Evolutionary conservation across 75 land plant species (phyloP).

Genomic region (Pinus tabuliformis): DNA sequence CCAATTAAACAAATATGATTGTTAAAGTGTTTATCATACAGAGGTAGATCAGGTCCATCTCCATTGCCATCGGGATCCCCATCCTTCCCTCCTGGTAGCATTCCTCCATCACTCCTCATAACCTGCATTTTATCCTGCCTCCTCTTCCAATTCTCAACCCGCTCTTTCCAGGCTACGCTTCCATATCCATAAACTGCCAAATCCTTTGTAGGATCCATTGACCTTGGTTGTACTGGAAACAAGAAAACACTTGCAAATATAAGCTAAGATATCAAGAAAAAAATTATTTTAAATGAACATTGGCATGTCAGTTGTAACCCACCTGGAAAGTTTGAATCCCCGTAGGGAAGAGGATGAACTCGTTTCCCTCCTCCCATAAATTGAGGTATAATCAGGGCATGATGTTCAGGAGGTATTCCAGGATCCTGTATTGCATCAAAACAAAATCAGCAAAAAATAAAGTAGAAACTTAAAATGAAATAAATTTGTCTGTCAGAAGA

Average conservation of each 20-base stretch:
- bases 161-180: constrained; percentile 96
- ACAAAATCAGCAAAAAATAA: background rate
- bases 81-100: constrained; percentile 25
- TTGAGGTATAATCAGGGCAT: constrained; percentile 81
- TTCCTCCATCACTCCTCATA: constrained; percentile 49
- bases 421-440: constrained; percentile 33
- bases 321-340: constrained; percentile 56
- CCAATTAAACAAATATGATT: background rate
- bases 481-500: background rate
- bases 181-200: constrained; percentile 96
- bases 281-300: background rate
- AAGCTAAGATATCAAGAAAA: background rate
- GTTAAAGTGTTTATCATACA: constrained; percentile 26
- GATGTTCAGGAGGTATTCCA: constrained; percentile 74
- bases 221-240: constrained; percentile 57
- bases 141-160: constrained; percentile 84
- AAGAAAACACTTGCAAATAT: background rate
- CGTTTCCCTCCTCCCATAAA: constrained; percentile 57
- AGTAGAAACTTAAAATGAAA: background rate
- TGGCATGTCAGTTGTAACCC: constrained; percentile 6
- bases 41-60: constrained; percentile 81
- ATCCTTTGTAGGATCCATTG: constrained; percentile 94
- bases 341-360: constrained; percentile 61
- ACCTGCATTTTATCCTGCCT: constrained; percentile 76
- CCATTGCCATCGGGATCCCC: constrained; percentile 42